Evolutionary conservation across 306 rosid species (phyloP), one percentile per base, ranked within the genome.

Genomic region (Abrus pulchellus): DNA sequence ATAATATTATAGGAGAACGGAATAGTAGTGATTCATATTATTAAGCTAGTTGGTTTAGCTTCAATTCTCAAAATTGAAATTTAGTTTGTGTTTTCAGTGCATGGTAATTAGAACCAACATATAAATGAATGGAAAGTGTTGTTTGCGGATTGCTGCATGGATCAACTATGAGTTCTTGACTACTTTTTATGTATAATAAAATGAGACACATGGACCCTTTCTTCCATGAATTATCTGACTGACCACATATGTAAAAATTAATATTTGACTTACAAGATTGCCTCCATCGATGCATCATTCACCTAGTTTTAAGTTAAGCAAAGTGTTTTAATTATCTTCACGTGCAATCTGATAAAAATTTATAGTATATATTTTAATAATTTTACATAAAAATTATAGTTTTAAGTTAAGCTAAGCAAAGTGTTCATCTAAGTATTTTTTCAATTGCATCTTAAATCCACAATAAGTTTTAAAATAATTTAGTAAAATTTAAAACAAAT

Each of bases 201-300:
- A 69, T 20, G 55, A 30, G 57, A 76, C 61, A 72, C 71, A 47
- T 68, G 65, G 38, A 14, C 76, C 20, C 69, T 63, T 63, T 60
- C 66, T 80, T 71, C 82, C 75, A 55, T 11, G 20, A 65, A 72
- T 70, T 77, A 74, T 81, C 41, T 61, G 9, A 62, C 74, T 63
- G 13, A 33, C 41, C 7, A 7, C 2, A 9, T 4, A 54, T 36
- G n/a, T 43, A 20, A 82, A 84, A 69, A 70, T 66, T 79, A 79
- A 54, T 68, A 40, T 70, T 85, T 79, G 90, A 79, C 87, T 85
- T 65, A 9, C 76, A 45, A 69, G 20, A 29, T 68, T 74, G 82
- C 54, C 52, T 10, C 52, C 63, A 10, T 54, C 74, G 70, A 83
- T 60, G 83, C 83, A 43, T 27, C 34, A 79, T 49, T 75, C 47